A percentile compares a stretch with the other conserved stretches of the same genome.
These are phyloP conservation scores for Sphenostylis stenocarpa DNA, from an alignment of 306 rosid genomes.

Conservation along the genomic window DNA sequence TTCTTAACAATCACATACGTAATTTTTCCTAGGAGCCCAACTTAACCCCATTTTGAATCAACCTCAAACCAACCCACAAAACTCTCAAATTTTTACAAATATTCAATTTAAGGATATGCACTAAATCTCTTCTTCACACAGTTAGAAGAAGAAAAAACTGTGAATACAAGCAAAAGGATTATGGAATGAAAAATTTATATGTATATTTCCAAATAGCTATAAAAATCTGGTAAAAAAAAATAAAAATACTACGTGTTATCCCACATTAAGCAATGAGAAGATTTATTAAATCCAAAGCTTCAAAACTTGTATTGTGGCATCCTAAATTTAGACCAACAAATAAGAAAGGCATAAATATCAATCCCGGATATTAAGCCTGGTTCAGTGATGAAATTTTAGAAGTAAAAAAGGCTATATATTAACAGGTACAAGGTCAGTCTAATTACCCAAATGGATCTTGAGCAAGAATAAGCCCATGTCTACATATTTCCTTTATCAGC, in stretches of 20 bases:
- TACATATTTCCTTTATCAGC: not conserved
- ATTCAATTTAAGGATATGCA: not conserved
- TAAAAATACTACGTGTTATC: not conserved
- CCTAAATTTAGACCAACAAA: not conserved
- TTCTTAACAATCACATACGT: not conserved
- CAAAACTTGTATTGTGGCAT: not conserved
- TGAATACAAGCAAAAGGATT: not conserved
- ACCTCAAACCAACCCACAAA: not conserved
- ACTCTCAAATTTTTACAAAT: not conserved
- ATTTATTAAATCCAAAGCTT: not conserved
- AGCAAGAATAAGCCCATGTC: not conserved
- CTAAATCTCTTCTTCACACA: not conserved
- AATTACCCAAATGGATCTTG: conserved; percentile 3
- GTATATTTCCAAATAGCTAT: not conserved
- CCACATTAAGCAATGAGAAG: not conserved
- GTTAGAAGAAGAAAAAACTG: not conserved
- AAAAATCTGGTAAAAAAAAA: not conserved
- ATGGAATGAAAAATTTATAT: not conserved
- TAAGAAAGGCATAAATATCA: not conserved
- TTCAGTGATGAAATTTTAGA: not conserved
- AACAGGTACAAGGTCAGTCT: not conserved
- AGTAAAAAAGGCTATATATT: not conserved
- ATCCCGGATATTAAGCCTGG: not conserved
- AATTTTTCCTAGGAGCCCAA: not conserved
- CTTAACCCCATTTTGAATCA: not conserved